Conservation (phyloP, 1,284 basidiomycete genomes). For the Ceratobasidium papillatum region DNA sequence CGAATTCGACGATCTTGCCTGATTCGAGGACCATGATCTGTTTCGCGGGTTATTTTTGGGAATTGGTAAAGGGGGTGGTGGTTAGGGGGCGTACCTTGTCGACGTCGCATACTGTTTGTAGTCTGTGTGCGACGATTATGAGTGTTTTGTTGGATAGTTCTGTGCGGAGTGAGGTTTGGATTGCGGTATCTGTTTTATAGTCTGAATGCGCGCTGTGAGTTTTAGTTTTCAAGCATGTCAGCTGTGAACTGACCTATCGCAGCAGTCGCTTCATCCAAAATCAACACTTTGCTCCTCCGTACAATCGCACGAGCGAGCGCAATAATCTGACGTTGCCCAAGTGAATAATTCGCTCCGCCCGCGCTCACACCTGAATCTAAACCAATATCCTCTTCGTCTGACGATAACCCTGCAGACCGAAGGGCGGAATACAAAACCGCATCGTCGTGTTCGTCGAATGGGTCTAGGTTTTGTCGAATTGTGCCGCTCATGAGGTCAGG, state of each 20-base stretch:
- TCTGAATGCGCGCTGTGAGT: slow-evolving; percentile 35
- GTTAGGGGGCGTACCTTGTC: slow-evolving; percentile 47
- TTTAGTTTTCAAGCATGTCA: neutral
- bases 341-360: slow-evolving; percentile 35
- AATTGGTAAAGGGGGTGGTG: neutral
- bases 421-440: slow-evolving; percentile 38
- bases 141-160: slow-evolving; percentile 50
- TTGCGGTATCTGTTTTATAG: slow-evolving; percentile 45
- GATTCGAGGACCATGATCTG: slow-evolving; percentile 46
- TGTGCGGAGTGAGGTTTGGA: slow-evolving; percentile 46
- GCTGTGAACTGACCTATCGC: slow-evolving; percentile 34
- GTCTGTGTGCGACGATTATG: slow-evolving; percentile 53
- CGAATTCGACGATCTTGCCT: slow-evolving; percentile 52
- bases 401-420: slow-evolving; percentile 21
- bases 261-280: slow-evolving; percentile 45
- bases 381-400: slow-evolving; percentile 41
- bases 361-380: slow-evolving; percentile 50
- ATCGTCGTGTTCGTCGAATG: slow-evolving; percentile 43
- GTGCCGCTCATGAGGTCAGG: slow-evolving; percentile 41
- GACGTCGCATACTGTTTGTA: slow-evolving; percentile 53
- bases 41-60: neutral
- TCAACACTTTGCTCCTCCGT: slow-evolving; percentile 16
- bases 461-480: slow-evolving; percentile 44
- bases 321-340: slow-evolving; percentile 42
- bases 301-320: slow-evolving; percentile 43